These are phyloP conservation scores for Chrysoporthe deuterocubensis DNA, from an alignment of 2,329 filamentous ascomycete genomes.

Conservation along the genomic window DNA sequence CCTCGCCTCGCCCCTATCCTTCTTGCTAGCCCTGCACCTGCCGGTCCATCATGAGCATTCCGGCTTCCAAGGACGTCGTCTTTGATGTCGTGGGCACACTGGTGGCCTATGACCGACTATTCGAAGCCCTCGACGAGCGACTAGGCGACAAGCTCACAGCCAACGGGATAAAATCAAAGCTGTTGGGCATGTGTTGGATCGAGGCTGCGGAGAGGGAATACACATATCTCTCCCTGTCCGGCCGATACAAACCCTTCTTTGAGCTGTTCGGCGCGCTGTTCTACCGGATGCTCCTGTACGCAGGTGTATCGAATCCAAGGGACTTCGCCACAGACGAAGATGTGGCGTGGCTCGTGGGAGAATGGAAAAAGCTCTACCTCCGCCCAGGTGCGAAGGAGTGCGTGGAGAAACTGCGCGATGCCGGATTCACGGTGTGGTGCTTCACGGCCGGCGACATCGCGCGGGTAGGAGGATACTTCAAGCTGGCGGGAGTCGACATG, in stretches of 20 bases:
- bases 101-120: constrained; percentile 47
- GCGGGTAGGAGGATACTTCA: constrained; percentile 55
- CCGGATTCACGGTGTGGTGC: constrained; percentile 56
- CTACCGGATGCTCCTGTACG: constrained; percentile 47
- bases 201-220: constrained; percentile 50
- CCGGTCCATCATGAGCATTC: constrained; percentile 17
- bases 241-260: constrained; percentile 44
- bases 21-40: neutral
- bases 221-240: constrained; percentile 49
- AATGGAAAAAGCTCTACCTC: constrained; percentile 39
- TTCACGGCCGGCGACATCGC: constrained; percentile 53
- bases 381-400: constrained; percentile 44
- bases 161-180: constrained; percentile 41
- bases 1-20: neutral
- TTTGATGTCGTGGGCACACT: constrained; percentile 55
- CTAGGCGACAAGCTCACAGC: constrained; percentile 43
- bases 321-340: constrained; percentile 46
- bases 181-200: constrained; percentile 50
- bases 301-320: constrained; percentile 45
- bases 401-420: constrained; percentile 44
- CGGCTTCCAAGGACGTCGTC: constrained; percentile 42
- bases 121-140: constrained; percentile 42
- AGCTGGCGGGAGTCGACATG: constrained; percentile 49
- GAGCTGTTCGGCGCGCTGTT: constrained; percentile 46
- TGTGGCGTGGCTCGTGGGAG: constrained; percentile 40